A percentile compares a stretch with the other conserved stretches of the same genome.
Evolutionary conservation across 352 stramenopile genomes (phyloP).

Genomic region (Phytophthora constricta): DNA sequence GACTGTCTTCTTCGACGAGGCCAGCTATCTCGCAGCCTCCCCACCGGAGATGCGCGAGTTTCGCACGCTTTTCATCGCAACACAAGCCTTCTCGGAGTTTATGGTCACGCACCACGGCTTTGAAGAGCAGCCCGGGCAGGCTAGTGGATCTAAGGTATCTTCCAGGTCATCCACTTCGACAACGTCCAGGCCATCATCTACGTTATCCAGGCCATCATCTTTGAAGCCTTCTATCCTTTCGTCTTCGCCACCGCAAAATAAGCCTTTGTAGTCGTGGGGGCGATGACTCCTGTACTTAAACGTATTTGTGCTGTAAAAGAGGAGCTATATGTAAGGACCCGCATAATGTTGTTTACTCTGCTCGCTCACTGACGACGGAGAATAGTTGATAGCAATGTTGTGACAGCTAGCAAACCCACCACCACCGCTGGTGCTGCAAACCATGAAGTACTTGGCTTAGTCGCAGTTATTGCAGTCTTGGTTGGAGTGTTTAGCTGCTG

Average conservation of each 20-base stretch:
- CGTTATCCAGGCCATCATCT: conserved; percentile 19
- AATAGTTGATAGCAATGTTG: conserved; percentile 32
- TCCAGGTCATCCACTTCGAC: conserved; percentile 25
- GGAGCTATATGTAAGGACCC: not conserved
- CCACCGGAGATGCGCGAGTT: conserved; percentile 80
- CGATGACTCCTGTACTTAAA: too few species aligned
- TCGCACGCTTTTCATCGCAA: conserved; percentile 85
- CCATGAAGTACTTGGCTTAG: conserved; percentile 9
- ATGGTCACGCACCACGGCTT: conserved; percentile 86
- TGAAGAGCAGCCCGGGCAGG: conserved; percentile 57
- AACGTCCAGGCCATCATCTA: conserved; percentile 17
- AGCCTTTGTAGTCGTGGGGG: not conserved
- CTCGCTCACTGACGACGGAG: conserved; percentile 22
- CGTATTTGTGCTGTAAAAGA: too few species aligned
- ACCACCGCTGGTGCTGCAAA: conserved; percentile 19
- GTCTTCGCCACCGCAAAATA: conserved; percentile 30
- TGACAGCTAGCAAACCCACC: conserved; percentile 32
- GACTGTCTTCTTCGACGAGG: conserved; percentile 88
- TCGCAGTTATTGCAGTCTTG: not conserved
- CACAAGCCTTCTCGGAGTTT: conserved; percentile 87
- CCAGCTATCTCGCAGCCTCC: conserved; percentile 83
- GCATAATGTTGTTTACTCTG: not conserved
- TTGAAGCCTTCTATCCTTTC: conserved; percentile 21
- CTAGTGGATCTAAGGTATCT: conserved; percentile 10
- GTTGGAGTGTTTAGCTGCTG: conserved; percentile 9